phyloP scores from a whole-genome alignment of 371 early-diverging fungal species.

The Mucor sp. region DNA sequence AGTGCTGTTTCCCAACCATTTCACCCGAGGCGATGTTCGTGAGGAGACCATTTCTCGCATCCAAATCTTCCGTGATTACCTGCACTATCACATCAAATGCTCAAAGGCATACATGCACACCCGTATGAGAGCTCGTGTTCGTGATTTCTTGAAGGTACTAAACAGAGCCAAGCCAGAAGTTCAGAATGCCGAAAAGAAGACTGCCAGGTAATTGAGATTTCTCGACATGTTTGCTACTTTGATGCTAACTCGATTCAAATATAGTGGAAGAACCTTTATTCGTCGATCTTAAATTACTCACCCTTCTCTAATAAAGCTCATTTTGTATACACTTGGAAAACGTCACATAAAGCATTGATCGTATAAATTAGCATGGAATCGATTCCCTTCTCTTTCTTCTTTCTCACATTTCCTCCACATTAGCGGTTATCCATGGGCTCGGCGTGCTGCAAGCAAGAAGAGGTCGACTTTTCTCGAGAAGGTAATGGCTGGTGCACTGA shows the following conservation, averaged over 20 bases:
- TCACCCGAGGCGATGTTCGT: constrained; percentile 67
- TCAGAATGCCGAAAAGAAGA: constrained; percentile 83
- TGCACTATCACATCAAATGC: constrained; percentile 99
- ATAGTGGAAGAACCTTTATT: constrained; percentile 28
- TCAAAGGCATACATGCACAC: constrained; percentile 99
- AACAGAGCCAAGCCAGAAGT: constrained; percentile 96
- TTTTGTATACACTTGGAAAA: background rate
- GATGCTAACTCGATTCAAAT: background rate
- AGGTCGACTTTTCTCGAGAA: constrained; percentile 30
- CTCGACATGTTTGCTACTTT: background rate
- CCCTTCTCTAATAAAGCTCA: background rate
- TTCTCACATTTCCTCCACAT: background rate
- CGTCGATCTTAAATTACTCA: constrained; percentile 18
- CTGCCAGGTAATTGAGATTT: constrained; percentile 58
- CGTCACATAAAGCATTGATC: background rate
- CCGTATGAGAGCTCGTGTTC: constrained; percentile 94
- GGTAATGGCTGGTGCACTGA: constrained; percentile 57
- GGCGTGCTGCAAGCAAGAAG: constrained; percentile 39
- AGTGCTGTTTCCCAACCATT: constrained; percentile 96
- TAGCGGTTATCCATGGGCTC: constrained; percentile 24
- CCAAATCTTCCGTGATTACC: constrained; percentile 96
- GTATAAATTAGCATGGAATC: background rate
- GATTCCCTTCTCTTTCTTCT: background rate
- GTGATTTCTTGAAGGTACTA: constrained; percentile 95
- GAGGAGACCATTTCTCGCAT: constrained; percentile 91